Base-by-base conservation (phyloP, 1,284 basidiomycete species). In the Dichomitus squalens region DNA sequence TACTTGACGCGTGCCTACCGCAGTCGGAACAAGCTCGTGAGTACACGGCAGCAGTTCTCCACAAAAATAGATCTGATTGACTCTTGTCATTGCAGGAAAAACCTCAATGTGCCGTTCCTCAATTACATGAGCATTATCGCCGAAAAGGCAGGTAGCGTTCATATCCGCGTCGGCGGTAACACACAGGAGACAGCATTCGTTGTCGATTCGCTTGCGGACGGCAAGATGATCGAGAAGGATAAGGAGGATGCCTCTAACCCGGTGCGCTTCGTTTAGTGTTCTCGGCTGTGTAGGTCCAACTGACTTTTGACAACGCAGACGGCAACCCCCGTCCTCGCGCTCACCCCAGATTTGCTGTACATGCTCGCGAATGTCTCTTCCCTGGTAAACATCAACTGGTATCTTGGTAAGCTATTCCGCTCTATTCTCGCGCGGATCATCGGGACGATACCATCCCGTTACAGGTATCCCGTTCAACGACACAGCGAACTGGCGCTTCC, bases 151-250 rank as follows among this genome's bases (percentile, higher is more conserved):
- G 88, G 88, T 1, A 63, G 75, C 0, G 76, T 87, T 9, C 70
- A 75, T 51, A 70, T 92, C 21, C 85, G 89, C 41, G 78, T 91
- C 1, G 90, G 89, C 21, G 90, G 89, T 48, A 91, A 91, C 70
- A 86, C 85, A 6, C 87, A 90, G 66, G 87, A 89, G 59, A 78
- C 75, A 20, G 82, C 83, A 25, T 75, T 73, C 4, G 66, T 85
- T 34, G 78, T 83, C 0, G 72, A 77, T 20, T 74, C 74, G 9
- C 71, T 83, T 9, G 58, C 72, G 0, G 74, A 78, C 54, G 79
- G 80, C 3, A 73, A 73, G 31, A 77, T 80, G 38, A 73, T 87
- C 23, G 76, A 79, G 47, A 86, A 86, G 66, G 76, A 81, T 61
- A 67, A 74, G 16, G 67, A 65, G 20, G 72, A 75, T 39, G 65